Evolutionary conservation across 345 rosid species (phyloP).

Genomic region (Kernera saxatilis): DNA sequence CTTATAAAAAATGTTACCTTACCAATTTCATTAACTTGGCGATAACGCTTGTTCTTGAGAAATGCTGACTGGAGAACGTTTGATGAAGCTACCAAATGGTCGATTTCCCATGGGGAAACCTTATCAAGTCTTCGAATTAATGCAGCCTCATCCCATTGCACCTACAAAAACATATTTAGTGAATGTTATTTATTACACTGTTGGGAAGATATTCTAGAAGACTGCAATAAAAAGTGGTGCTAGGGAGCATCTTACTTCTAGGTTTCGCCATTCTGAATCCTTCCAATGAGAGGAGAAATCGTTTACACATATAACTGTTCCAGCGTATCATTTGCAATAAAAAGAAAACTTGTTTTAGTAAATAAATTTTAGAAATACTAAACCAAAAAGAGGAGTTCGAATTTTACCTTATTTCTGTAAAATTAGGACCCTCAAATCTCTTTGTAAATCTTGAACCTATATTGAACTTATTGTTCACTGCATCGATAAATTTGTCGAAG

Average conservation of each 20-base stretch:
- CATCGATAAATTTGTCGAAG: slow-evolving; percentile 43
- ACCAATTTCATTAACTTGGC: not conserved
- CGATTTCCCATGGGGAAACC: slow-evolving; percentile 60
- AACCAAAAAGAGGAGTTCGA: not conserved
- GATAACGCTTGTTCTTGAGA: not conserved
- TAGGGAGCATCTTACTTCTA: not conserved
- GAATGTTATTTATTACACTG: not conserved
- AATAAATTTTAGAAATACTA: not conserved
- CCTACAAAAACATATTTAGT: slow-evolving; percentile 19
- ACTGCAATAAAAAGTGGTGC: not conserved
- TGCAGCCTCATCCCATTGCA: slow-evolving; percentile 63
- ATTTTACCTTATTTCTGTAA: not conserved
- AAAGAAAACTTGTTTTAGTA: not conserved
- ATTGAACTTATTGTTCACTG: slow-evolving; percentile 41
- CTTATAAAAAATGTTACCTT: not conserved
- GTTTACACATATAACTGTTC: not conserved
- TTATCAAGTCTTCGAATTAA: slow-evolving; percentile 39
- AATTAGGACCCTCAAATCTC: slow-evolving; percentile 60
- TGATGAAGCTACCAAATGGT: slow-evolving; percentile 34
- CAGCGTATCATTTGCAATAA: not conserved
- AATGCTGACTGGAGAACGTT: not conserved
- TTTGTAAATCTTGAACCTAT: slow-evolving; percentile 55
- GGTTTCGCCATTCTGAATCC: not conserved
- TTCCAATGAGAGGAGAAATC: not conserved
- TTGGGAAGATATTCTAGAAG: not conserved